These are phyloP conservation scores for Alloteropsis angusta DNA, from an alignment of 202 grass and related monocot species.

Conservation along the genomic window DNA sequence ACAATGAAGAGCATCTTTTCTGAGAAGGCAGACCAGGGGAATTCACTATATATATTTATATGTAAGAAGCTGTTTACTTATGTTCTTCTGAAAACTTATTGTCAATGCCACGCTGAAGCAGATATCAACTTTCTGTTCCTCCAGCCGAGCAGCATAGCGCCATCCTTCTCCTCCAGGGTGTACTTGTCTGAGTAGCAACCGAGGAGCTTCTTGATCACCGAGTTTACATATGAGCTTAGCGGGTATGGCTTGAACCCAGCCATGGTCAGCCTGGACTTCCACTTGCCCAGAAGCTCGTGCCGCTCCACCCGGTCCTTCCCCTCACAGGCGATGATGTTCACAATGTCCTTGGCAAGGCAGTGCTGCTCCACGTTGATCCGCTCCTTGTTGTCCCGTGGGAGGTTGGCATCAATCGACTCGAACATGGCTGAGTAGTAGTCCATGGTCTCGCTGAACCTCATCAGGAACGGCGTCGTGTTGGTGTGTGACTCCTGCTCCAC, in stretches of 20 bases:
- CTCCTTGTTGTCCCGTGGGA: conserved; percentile 70
- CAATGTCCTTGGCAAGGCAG: conserved; percentile 91
- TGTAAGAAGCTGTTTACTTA: not conserved
- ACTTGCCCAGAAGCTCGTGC: conserved; percentile 93
- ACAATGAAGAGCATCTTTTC: conserved; percentile 12
- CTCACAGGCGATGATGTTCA: conserved; percentile 93
- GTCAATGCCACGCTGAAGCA: conserved; percentile 90
- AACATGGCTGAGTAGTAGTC: conserved; percentile 96
- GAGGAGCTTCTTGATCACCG: conserved; percentile 81
- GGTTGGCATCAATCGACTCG: conserved; percentile 68
- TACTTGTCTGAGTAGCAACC: conserved; percentile 80
- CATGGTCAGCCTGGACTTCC: conserved; percentile 90
- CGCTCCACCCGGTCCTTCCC: conserved; percentile 88
- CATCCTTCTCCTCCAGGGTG: conserved; percentile 85
- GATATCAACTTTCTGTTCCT: conserved; percentile 91
- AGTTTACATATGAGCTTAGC: conserved; percentile 82
- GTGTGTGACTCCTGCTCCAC: conserved; percentile 98
- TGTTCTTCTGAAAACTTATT: conserved; percentile 18
- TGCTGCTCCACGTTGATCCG: conserved; percentile 94
- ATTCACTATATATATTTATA: conserved; percentile 23
- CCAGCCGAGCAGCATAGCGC: conserved; percentile 80
- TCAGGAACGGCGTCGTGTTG: conserved; percentile 85
- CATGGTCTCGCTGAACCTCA: conserved; percentile 73
- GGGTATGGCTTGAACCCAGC: conserved; percentile 86
- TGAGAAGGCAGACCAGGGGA: conserved; percentile 20